Base-by-base conservation (phyloP, 352 stramenopile genomes). In the Pythium vanterpoolii region DNA sequence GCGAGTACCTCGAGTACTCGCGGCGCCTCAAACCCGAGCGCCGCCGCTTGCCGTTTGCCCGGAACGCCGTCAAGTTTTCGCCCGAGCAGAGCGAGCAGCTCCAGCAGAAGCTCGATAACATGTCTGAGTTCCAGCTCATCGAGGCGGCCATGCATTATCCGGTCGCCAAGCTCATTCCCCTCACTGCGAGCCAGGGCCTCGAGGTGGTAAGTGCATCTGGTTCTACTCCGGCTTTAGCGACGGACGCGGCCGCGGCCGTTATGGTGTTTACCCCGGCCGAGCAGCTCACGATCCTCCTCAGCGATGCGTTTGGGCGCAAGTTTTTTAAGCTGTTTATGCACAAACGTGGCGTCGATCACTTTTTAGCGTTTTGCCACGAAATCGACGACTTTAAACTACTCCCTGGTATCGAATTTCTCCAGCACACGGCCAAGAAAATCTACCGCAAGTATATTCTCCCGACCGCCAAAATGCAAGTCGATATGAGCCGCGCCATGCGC, bases 391-490 rank as follows among this genome's bases (percentile, higher is more conserved):
- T 89, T 28, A 91, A 91, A 46, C 53, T 91, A 42, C 51, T 93
- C 10, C 79, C 83, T 4, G 83, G 83, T 27, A 90, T 93, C 56
- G 84, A 93, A 59, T 93, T 85, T 52, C 70, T 93, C 21, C 84
- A 93, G 64, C 84, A 91, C 60, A 86, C 78, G 19, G 84, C 84
- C 57, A 90, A 89, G 66, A 93, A 93, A 63, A 88, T 93, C 53
- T 92, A 89, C 53, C 77, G 80, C 48, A 93, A 93, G 63, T 93
- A 93, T 56, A 86, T 93, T 44, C 68, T 87, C 49, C 79, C 81
- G 16, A 83, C 64, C 34, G 79, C 84, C 24, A 83, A 86, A 45
- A 69, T 93, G 26, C 84, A 93, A 54, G 84, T 93, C 0, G 84
- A 93, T 69, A 93, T 93, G 81, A 89, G 77, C 62, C 83, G 73